These are phyloP conservation scores for Chalciporus chontae DNA, from an alignment of 768 basidiomycete species.

Conservation along the genomic window DNA sequence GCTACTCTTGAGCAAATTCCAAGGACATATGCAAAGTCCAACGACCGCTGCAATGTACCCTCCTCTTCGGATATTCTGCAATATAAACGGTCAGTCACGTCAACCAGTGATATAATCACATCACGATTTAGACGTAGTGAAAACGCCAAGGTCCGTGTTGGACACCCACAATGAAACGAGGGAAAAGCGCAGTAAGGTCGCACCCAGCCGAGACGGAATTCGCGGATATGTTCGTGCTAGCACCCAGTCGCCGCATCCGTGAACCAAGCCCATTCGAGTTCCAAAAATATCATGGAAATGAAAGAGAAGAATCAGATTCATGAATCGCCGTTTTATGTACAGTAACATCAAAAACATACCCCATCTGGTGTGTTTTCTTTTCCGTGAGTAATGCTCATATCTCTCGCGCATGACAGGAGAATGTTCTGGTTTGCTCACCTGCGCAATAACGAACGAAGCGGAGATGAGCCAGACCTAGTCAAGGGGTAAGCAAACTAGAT, in stretches of 20 bases:
- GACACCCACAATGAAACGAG: slow-evolving; percentile 63
- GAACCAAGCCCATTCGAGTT: not conserved
- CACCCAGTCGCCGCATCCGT: not conserved
- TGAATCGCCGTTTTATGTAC: slow-evolving; percentile 16
- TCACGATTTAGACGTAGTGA: not conserved
- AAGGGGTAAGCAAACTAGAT: slow-evolving; percentile 16
- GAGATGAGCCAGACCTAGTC: slow-evolving; percentile 75
- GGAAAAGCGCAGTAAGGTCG: slow-evolving; percentile 74
- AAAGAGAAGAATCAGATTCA: not conserved
- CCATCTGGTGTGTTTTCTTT: slow-evolving; percentile 19
- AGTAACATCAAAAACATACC: slow-evolving; percentile 17
- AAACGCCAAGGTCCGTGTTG: not conserved
- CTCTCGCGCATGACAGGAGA: not conserved
- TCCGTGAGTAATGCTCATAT: slow-evolving; percentile 9
- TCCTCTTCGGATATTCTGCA: slow-evolving; percentile 76
- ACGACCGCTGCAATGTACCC: slow-evolving; percentile 81
- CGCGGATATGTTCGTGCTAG: slow-evolving; percentile 74
- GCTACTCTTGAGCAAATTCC: slow-evolving; percentile 71
- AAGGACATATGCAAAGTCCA: slow-evolving; percentile 71
- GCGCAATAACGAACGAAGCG: slow-evolving; percentile 75
- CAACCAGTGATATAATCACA: slow-evolving; percentile 1
- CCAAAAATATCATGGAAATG: slow-evolving; percentile 3
- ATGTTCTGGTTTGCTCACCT: slow-evolving; percentile 34
- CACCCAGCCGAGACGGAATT: slow-evolving; percentile 83
- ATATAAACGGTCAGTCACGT: not conserved